Base-by-base conservation (phyloP, 495 filamentous ascomycete species). In the Annulohypoxylon stygium region DNA sequence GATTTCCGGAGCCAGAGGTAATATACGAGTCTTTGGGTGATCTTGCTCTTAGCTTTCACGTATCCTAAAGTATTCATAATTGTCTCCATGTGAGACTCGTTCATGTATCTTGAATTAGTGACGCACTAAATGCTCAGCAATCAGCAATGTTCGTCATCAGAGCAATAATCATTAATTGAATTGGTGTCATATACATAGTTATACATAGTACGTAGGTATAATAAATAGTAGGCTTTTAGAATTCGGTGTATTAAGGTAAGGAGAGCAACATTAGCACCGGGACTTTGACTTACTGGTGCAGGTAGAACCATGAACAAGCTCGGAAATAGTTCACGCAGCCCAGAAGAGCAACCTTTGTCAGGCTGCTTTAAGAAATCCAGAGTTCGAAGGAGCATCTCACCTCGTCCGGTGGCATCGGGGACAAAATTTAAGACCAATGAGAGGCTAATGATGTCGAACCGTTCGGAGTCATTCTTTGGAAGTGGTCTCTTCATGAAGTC, bases 371-470 rank as follows among this genome's bases (percentile, higher is more conserved):
- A 86, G 75, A 97, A 93, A 43, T 87, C 77, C 41, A 88, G 85
- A 57, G 93, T 89, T 50, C 94, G 89, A 65, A 87, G 86, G 61
- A 99, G 86, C 96, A 99, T 99, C 66, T 93, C 89, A 10, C 96
- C 96, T 71, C 94, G 87, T 18, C 83, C 87, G n/a, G 78, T 81
- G 12, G 93, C 85, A 70, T 92, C 88, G 9, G 94, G 90, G 25
- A 98, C 94, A 77, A 93, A 99, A 80, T 99, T 99, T 20, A 99
- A 86, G 8, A 99, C 97, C 57, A 99, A 83, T 0, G 93, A 97
- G n/a, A 99, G 86, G 70, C 93, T 96, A 75, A 99, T 90, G 48
- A 97, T 85, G 77, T 99, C 91, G 77, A 98, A 98, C 33, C 81
- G 82, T 48, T 95, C 90, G 0, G 83, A 79, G 34, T 87, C 83